Conservation (phyloP, 169 alveolate species). For the Amoebophrya sp. region DNA sequence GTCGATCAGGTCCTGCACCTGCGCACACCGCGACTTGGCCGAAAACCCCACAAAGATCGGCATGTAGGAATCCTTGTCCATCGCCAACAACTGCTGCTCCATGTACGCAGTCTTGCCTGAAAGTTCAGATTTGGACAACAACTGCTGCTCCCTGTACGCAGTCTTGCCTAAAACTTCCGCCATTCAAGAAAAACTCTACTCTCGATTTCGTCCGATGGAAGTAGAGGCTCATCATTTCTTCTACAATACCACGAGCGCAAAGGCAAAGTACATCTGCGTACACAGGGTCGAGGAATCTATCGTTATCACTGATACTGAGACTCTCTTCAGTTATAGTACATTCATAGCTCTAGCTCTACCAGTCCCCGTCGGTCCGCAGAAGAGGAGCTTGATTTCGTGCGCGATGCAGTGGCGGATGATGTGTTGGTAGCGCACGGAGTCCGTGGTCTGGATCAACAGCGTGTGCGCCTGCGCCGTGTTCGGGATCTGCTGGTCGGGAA, state of each 20-base stretch:
- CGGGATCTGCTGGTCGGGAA: conserved; percentile 21
- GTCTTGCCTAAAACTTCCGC: too few species aligned
- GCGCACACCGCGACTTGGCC: conserved; percentile 41
- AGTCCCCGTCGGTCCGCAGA: conserved; percentile 87
- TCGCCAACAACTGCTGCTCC: conserved; percentile 57
- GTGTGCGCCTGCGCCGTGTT: conserved; percentile 22
- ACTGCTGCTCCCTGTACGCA: too few species aligned
- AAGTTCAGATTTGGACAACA: conserved; percentile 37
- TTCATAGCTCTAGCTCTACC: too few species aligned
- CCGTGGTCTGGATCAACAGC: conserved; percentile 55
- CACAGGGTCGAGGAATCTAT: too few species aligned
- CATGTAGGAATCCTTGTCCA: conserved; percentile 56
- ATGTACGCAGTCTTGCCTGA: conserved; percentile 68
- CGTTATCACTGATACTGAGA: too few species aligned
- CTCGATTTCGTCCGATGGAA: too few species aligned
- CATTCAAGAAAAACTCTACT: too few species aligned
- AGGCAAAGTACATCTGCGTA: too few species aligned
- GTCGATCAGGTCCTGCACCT: conserved; percentile 42
- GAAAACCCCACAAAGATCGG: conserved; percentile 52
- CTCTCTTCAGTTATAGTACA: too few species aligned
- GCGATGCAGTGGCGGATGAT: conserved; percentile 35
- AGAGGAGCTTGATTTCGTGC: conserved; percentile 54
- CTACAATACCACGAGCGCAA: too few species aligned
- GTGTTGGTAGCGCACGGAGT: conserved; percentile 55
- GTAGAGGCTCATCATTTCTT: too few species aligned